phyloP scores from a whole-genome alignment of 805 yeast species.

The Wickerhamomyces chaumierensis region DNA sequence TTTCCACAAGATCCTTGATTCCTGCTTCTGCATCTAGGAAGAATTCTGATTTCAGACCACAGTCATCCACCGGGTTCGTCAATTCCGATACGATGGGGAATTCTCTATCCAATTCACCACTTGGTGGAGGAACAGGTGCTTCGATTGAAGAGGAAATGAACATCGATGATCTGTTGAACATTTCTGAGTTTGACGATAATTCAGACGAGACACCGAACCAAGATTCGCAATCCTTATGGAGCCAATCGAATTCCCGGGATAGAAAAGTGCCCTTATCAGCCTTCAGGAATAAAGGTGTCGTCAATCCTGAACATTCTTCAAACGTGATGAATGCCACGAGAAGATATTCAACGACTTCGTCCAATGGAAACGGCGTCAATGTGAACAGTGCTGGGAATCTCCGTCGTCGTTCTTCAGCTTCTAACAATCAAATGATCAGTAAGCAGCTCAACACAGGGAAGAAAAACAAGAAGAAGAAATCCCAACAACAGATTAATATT shows the following conservation, averaged over 20 bases:
- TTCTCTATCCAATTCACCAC: too few relatives aligned
- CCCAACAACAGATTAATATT: too few relatives aligned
- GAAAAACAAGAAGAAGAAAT: too few relatives aligned
- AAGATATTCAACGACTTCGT: conserved; percentile 8
- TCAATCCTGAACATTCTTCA: conserved; percentile 17
- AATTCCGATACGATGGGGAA: too few relatives aligned
- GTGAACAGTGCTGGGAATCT: too few relatives aligned
- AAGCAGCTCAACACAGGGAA: too few relatives aligned
- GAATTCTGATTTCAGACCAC: neutral
- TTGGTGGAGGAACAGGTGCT: too few relatives aligned
- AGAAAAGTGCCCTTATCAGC: conserved; percentile 77
- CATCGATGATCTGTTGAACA: conserved; percentile 76
- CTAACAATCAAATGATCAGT: too few relatives aligned
- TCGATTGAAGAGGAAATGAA: conserved; percentile 35
- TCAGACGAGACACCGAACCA: conserved; percentile 35
- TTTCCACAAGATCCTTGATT: conserved; percentile 73
- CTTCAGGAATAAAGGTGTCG: conserved; percentile 68
- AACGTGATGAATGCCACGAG: conserved; percentile 17
- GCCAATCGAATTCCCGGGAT: too few relatives aligned
- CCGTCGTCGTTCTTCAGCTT: conserved; percentile 2
- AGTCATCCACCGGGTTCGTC: too few relatives aligned
- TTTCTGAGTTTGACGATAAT: conserved; percentile 77
- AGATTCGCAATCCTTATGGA: too few relatives aligned
- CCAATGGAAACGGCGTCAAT: conserved; percentile 4
- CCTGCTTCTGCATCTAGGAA: conserved; percentile 23